Base-by-base conservation (phyloP, 1,284 basidiomycete species). In the Amylostereum areolatum region DNA sequence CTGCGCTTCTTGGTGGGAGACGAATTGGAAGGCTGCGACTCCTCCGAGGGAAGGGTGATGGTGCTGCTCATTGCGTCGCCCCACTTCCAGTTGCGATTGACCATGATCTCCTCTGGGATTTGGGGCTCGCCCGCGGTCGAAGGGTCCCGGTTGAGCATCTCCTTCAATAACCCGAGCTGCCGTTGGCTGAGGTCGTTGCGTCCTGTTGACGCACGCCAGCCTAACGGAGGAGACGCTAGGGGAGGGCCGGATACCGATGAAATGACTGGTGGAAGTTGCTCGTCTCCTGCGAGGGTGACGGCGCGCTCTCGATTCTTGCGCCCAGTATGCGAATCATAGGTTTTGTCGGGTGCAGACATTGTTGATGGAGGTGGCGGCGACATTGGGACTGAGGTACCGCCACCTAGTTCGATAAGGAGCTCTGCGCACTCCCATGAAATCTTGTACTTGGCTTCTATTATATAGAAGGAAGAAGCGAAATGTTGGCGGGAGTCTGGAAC, bases 351-450 rank as follows among this genome's bases (percentile, higher is more conserved):
- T 52, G 48, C 33, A 24, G 45, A 31, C 29, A 36, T 18, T 44
- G 43, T 39, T 12, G 53, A 54, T 4, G 48, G 29, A 29, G 51
- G 29, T 12, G 73, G 66, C 12, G 48, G 44, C 7, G 54, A 39
- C 5, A 24, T 31, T 12, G 52, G 24, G 2, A 45, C 39, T 2
- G 51, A 40, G 27, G 53, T 49, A 6, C 55, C 52, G 9, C 55
- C 55, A 3, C 57, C 54, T 4, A 58, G 52, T 43, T 58, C 57
- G 31, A 94, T 85, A 30, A 95, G 73, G 11, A 94, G 71, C 56
- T 89, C 88, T 0, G 90, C 91, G 62, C 91, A 93, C 60, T 95
- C 92, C 89, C 91, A 93, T 44, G 88, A 85, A 28, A 92, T 78
- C 11, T 75, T 75, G 61, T 83, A 85, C 57, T 79, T 77, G 43